Evolutionary conservation across 805 yeast species (phyloP), one percentile per base, ranked within the genome.

Genomic region (Komagataella kurtzmanii): DNA sequence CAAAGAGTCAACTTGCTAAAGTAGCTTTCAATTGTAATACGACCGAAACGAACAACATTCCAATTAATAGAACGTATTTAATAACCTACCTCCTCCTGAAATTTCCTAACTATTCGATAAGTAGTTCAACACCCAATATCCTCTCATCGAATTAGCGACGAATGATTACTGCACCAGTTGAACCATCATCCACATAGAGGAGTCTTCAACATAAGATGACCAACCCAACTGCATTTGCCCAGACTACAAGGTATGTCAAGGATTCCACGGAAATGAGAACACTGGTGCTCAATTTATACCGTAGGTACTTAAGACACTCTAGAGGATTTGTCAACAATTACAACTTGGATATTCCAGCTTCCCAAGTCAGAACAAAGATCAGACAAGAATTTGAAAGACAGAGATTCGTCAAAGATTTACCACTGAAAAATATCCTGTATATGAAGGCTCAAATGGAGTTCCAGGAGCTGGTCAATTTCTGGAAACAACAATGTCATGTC

Each of bases 391-490:
- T 88, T 59, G 96, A 88, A 68, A 82, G 95, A 71, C 65, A 87
- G 62, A 75, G 95, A 62, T 87, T 73, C 62, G 88, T 86, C 50
- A 70, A 71, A 51, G 88, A 84, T 61, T 65, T 83, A 57, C 78
- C 79, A 40, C 77, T 83, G 48, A 73, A 76, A 56, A 88, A 87
- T 66, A 75, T 85, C 17, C 72, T 88, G 53, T 79, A 79, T 58
- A 80, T 85, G 70, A 85, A 86, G 71, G 95, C 91, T 6, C 89
- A 85, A 61, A 85, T 85, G 93, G 96, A 88, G 66, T 88, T 81
- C 68, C 96, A 87, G 70, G 95, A 87, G 64, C 75, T 86, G 61
- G 76, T 83, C 61, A 88, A 88, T 69, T 87, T 87, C 72, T 87
- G 96, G 95, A 88, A 87, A 66, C 95, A 88, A 73, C 81, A 79